These are phyloP conservation scores for Fusarium sp. DNA, from an alignment of 2,329 filamentous ascomycete genomes.

Conservation along the genomic window DNA sequence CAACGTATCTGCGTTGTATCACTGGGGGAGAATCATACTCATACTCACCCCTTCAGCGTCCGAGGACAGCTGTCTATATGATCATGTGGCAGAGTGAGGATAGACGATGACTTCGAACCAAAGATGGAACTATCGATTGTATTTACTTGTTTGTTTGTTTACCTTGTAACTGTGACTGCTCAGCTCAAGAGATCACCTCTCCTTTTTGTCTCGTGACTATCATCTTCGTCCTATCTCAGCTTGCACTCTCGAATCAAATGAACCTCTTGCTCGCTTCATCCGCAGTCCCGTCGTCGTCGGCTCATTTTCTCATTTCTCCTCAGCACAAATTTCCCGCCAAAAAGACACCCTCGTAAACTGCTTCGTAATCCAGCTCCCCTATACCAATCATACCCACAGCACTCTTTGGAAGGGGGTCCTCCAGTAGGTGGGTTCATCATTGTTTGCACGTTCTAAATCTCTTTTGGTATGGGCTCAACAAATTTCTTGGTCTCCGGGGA, in stretches of 20 bases:
- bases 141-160: slow-evolving; percentile 22
- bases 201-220: neutral
- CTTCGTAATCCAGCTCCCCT: slow-evolving; percentile 17
- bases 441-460: slow-evolving; percentile 45
- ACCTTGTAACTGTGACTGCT: slow-evolving; percentile 10
- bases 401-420: slow-evolving; percentile 37
- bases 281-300: slow-evolving; percentile 1
- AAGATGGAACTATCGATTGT: slow-evolving; percentile 15
- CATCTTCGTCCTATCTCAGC: slow-evolving; percentile 2
- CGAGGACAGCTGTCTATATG: neutral
- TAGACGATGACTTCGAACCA: neutral
- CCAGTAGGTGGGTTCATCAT: slow-evolving; percentile 40
- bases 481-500: slow-evolving; percentile 42
- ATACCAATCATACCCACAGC: slow-evolving; percentile 39
- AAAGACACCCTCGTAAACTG: neutral
- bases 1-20: neutral
- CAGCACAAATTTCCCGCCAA: neutral
- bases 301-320: neutral
- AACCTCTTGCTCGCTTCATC: neutral
- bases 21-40: no score
- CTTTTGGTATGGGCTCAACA: slow-evolving; percentile 42
- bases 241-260: neutral
- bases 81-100: neutral
- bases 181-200: neutral
- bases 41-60: neutral